phyloP scores from a whole-genome alignment of 805 yeast genomes.

The Cyberlindnera lachancei region DNA sequence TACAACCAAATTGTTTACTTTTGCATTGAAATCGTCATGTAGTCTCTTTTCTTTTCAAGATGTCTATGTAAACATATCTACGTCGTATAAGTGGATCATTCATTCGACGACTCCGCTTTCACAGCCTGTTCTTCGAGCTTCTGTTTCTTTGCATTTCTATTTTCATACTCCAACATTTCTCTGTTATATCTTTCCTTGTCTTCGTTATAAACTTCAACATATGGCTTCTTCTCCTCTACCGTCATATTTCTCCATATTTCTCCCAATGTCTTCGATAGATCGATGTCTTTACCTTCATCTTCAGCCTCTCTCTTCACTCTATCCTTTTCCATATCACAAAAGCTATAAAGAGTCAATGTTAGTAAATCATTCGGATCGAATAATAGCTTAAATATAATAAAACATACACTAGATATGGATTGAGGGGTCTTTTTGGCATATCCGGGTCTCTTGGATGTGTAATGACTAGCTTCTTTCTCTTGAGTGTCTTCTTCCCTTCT shows the following conservation, averaged over 20 bases:
- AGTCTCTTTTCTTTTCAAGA: no score
- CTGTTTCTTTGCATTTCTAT: slow-evolving; percentile 9
- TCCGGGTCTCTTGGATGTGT: slow-evolving; percentile 61
- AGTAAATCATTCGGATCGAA: no score
- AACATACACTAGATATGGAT: slow-evolving; percentile 62
- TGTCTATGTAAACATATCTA: no score
- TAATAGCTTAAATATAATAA: no score
- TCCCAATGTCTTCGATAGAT: slow-evolving; percentile 70
- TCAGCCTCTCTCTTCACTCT: slow-evolving; percentile 53
- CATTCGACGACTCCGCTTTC: no score
- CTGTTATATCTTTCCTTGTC: slow-evolving; percentile 68
- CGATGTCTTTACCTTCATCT: slow-evolving; percentile 46
- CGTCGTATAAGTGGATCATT: no score
- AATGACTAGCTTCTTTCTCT: slow-evolving; percentile 12
- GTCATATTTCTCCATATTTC: slow-evolving; percentile 78
- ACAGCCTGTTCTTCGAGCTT: slow-evolving; percentile 4
- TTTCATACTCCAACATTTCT: slow-evolving; percentile 55
- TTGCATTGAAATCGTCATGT: no score
- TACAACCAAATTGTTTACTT: no score
- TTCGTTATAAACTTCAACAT: slow-evolving; percentile 65
- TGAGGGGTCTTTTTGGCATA: slow-evolving; percentile 83
- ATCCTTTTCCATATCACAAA: slow-evolving; percentile 83
- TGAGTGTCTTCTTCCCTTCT: slow-evolving; percentile 23
- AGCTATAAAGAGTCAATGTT: slow-evolving; percentile 23
- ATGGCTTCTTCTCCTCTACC: slow-evolving; percentile 65